Conservation (phyloP, 768 basidiomycete genomes). For the Lentinus tigrinus region DNA sequence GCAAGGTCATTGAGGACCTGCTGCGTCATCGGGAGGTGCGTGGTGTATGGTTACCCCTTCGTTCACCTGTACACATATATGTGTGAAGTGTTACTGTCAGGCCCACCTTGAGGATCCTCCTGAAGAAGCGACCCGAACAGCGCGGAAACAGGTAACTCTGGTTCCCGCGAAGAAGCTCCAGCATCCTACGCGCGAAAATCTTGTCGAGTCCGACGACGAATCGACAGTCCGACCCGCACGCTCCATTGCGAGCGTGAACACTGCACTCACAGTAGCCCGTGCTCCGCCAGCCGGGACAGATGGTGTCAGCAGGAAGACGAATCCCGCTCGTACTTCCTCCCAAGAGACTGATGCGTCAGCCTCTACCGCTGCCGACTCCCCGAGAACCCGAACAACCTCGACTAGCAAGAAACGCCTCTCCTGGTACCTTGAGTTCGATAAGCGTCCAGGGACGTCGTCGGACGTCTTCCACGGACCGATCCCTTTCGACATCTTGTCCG, state of each 20-base stretch:
- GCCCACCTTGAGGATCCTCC: too few relatives aligned
- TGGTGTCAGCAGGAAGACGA: not conserved
- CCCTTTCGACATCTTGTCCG: constrained; percentile 25
- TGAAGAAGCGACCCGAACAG: not conserved
- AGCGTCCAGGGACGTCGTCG: constrained; percentile 36
- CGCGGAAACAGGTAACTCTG: not conserved
- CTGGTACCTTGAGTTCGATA: constrained; percentile 43
- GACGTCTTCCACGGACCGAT: constrained; percentile 34
- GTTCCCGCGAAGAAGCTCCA: not conserved
- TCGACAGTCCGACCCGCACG: not conserved
- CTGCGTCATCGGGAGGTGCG: constrained; percentile 41
- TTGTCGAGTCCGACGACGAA: constrained; percentile 8
- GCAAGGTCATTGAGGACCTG: constrained; percentile 42
- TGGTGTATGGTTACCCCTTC: constrained; percentile 9
- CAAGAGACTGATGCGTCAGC: not conserved
- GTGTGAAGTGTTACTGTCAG: not conserved
- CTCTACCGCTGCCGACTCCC: not conserved
- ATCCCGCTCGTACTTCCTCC: not conserved
- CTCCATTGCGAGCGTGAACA: not conserved
- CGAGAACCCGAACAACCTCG: not conserved
- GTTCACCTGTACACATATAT: not conserved
- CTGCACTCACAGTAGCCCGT: not conserved
- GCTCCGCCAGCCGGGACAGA: not conserved
- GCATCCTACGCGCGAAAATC: not conserved
- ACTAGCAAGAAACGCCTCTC: constrained; percentile 1